Evolutionary conservation across 106 monocot species (phyloP), one percentile per base, ranked within the genome.

Genomic region (Chionographis japonica): DNA sequence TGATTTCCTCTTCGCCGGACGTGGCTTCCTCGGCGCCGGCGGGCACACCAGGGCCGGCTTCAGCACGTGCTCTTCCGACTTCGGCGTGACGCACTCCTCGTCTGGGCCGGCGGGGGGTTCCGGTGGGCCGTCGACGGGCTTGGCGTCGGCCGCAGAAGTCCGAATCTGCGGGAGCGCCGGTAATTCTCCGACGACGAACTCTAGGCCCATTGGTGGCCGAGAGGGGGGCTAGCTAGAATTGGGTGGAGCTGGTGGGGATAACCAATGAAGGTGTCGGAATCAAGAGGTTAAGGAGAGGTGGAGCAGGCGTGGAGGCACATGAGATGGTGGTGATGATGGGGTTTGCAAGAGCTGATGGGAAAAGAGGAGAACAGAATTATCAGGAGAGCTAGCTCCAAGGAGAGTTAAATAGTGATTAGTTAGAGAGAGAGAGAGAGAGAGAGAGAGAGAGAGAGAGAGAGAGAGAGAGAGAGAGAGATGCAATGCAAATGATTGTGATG

Each of bases 1-100:
- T 2, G 6, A 27, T 59, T 62, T 76, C 61, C 76, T 72, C 62
- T 55, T 76, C 14, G 54, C 61, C 12, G 56, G 72, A 40, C 81
- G 43, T 17, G 62, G 61, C 72, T 82, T 82, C 63, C 77, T 73
- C 43, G 77, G 81, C 1, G 81, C 68, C 35, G 81, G 81, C 46
- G 81, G 81, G 58, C 81, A 82, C 11, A 35, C 56, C 8, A 57
- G 8, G 10, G 72, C 50, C 2, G 77, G 40, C 63, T 65, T 77
- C 37, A 77, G 50, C 15, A 68, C 62, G 4, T 76, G 66, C 9
- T 61, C 68, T 2, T 42, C 63, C 2, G 71, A 42, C 63, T 51
- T 82, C 4, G 73, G 77, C 3, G 73, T 73, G 19, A 2, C 19
- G 40, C 68, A 67, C 37, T 8, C 59, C 5, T 51, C 66, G 10